phyloP scores from a whole-genome alignment of 352 stramenopile species.

The Pythium monospermum region DNA sequence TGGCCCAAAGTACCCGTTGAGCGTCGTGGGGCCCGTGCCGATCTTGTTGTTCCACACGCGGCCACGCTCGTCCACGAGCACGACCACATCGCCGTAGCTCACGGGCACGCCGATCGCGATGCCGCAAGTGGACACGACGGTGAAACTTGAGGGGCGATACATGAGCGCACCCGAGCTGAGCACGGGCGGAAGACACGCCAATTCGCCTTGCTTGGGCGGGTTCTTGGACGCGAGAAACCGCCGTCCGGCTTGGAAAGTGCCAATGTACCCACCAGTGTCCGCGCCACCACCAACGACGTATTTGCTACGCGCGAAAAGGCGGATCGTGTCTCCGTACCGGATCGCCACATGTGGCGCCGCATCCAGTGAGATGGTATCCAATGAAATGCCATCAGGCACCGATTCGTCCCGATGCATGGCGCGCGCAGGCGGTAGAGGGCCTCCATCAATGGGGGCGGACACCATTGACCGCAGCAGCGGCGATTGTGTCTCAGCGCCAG shows the following conservation, averaged over 20 bases:
- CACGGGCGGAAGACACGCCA: constrained; percentile 64
- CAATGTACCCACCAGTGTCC: constrained; percentile 51
- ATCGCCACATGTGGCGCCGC: constrained; percentile 60
- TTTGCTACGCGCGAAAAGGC: constrained; percentile 59
- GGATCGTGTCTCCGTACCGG: constrained; percentile 64
- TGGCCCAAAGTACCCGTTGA: constrained; percentile 74
- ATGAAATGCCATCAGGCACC: constrained; percentile 2
- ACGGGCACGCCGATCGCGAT: constrained; percentile 52
- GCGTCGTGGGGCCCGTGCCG: constrained; percentile 61
- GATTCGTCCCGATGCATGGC: constrained; percentile 1
- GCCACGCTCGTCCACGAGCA: constrained; percentile 61
- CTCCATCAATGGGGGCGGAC: not conserved
- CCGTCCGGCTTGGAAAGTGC: constrained; percentile 61
- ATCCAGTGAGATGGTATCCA: constrained; percentile 25
- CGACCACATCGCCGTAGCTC: constrained; percentile 77
- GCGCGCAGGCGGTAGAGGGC: not conserved
- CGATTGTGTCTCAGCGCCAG: not conserved
- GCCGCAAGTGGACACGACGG: constrained; percentile 62
- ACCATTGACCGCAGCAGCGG: constrained; percentile 2
- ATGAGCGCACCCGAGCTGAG: constrained; percentile 25
- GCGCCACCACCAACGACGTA: constrained; percentile 29
- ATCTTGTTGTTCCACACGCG: constrained; percentile 88
- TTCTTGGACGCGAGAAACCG: constrained; percentile 58
- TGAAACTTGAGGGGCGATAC: constrained; percentile 56
- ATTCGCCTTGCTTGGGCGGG: constrained; percentile 53